A percentile compares a stretch with the other conserved stretches of the same genome.
Evolutionary conservation across 2,329 filamentous ascomycete species (phyloP).

Genomic region (Esteya vermicola): DNA sequence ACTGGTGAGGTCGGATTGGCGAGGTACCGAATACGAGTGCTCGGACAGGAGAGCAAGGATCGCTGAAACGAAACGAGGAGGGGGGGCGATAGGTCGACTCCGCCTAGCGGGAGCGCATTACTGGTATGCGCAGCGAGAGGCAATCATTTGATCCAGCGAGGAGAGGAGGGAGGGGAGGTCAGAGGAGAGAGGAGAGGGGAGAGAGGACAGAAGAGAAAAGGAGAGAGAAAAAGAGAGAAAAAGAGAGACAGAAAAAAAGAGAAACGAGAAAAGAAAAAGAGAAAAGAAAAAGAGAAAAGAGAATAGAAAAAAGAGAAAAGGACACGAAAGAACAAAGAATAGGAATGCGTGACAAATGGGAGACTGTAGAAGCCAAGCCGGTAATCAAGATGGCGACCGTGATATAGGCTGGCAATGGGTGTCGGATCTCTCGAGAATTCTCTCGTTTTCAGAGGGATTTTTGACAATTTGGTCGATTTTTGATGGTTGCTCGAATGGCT

Average conservation of each 20-base stretch:
- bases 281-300: neutral
- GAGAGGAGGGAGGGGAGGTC: neutral
- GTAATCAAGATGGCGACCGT: too few species aligned
- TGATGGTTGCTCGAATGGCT: too few species aligned
- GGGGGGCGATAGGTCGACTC: neutral
- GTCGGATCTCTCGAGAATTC: too few species aligned
- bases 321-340: neutral
- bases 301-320: neutral
- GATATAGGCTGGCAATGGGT: too few species aligned
- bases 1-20: too few species aligned
- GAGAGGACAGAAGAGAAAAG: neutral
- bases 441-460: too few species aligned
- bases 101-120: conserved; percentile 1
- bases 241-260: neutral
- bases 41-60: too few species aligned
- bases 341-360: too few species aligned
- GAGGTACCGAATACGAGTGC: too few species aligned
- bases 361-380: too few species aligned
- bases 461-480: too few species aligned
- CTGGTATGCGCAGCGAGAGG: neutral
- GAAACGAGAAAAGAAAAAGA: neutral
- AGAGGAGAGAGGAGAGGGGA: too few species aligned
- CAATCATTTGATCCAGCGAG: neutral
- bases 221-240: neutral
- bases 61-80: neutral